These are phyloP conservation scores for Ophiosphaerella herpotricha DNA, from an alignment of 2,329 filamentous ascomycete species.

Conservation along the genomic window DNA sequence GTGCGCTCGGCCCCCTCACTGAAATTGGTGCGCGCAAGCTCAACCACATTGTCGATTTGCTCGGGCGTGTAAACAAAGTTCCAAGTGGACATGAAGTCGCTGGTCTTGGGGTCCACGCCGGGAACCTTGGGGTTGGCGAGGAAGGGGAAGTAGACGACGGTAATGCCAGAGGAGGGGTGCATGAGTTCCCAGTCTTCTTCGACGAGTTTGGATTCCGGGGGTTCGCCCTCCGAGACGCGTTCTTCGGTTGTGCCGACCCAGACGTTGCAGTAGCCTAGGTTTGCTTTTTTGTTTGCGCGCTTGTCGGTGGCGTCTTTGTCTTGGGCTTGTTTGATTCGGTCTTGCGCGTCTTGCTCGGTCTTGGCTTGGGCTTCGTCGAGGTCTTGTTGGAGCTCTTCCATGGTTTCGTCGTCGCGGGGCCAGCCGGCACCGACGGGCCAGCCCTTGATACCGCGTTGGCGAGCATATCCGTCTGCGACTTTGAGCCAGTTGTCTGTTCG, in stretches of 20 bases:
- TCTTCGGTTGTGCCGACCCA: slow-evolving; percentile 90
- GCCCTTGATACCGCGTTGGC: slow-evolving; percentile 85
- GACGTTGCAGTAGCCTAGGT: slow-evolving; percentile 88
- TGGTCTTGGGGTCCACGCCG: slow-evolving; percentile 79
- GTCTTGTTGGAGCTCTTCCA: slow-evolving; percentile 65
- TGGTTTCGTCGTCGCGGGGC: slow-evolving; percentile 68
- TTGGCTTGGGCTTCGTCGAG: slow-evolving; percentile 70
- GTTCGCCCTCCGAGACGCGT: slow-evolving; percentile 61
- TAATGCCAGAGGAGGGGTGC: slow-evolving; percentile 79
- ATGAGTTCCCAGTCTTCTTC: slow-evolving; percentile 69
- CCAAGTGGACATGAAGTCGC: slow-evolving; percentile 93
- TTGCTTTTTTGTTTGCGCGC: slow-evolving; percentile 40
- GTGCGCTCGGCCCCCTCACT: slow-evolving; percentile 80
- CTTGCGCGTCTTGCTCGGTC: slow-evolving; percentile 63
- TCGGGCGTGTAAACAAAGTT: slow-evolving; percentile 95
- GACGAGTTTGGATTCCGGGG: slow-evolving; percentile 59
- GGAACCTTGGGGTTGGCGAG: slow-evolving; percentile 79
- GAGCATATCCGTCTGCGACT: slow-evolving; percentile 89
- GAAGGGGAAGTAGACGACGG: slow-evolving; percentile 89
- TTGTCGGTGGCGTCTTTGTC: slow-evolving; percentile 23
- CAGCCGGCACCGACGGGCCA: slow-evolving; percentile 97
- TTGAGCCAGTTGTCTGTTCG: slow-evolving; percentile 95
- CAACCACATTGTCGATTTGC: slow-evolving; percentile 83
- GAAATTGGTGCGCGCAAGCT: slow-evolving; percentile 84
- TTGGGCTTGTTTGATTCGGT: slow-evolving; percentile 66